Conservation (phyloP, 176 grass and related monocot genomes). For the Chloris gayana region DNA sequence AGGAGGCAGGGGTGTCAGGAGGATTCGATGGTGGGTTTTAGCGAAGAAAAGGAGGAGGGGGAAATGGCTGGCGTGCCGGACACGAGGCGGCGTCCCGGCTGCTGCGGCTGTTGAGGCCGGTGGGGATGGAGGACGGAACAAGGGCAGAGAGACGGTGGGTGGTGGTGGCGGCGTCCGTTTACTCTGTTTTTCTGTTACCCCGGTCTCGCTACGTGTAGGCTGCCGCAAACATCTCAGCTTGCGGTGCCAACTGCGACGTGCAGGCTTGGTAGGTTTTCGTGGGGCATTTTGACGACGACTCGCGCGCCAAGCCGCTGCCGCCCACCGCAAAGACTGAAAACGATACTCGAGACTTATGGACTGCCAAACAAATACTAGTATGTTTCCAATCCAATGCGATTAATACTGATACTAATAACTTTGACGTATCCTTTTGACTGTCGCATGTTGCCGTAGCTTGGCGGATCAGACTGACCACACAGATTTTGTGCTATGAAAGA, state of each 20-base stretch:
- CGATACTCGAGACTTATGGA: background rate
- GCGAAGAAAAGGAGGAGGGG: background rate
- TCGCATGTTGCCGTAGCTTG: background rate
- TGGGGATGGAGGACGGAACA: background rate
- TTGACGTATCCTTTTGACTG: background rate
- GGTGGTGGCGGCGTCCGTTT: too few relatives aligned
- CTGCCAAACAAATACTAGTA: background rate
- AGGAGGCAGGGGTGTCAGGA: conserved; percentile 1
- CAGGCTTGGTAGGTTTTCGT: background rate
- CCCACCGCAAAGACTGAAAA: background rate
- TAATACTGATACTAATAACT: background rate
- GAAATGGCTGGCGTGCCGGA: conserved; percentile 29
- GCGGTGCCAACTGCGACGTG: background rate
- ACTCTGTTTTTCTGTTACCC: background rate
- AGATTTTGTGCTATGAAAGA: background rate
- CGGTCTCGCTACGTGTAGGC: background rate
- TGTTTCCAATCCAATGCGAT: background rate
- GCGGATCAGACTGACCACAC: background rate
- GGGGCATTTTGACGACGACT: background rate
- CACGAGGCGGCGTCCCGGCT: conserved; percentile 32
- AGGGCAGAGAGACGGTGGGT: too few relatives aligned
- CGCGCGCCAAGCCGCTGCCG: background rate
- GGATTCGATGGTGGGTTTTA: conserved; percentile 43
- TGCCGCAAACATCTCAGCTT: background rate
- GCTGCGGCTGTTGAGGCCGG: conserved; percentile 13